Conservation (phyloP, 768 basidiomycete genomes). For the Kwoniella sp. region DNA sequence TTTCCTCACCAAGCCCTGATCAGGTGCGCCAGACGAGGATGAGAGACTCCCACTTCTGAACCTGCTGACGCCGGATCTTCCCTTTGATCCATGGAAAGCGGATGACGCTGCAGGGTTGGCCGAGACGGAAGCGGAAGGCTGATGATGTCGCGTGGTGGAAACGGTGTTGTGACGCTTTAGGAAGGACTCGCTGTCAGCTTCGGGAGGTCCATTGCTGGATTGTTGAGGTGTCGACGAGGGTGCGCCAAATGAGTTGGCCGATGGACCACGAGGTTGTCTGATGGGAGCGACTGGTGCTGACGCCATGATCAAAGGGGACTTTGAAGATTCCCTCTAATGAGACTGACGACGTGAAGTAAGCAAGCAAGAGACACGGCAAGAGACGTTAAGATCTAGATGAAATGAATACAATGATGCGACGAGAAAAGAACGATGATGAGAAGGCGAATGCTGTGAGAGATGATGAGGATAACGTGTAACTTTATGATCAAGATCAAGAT, state of each 20-base stretch:
- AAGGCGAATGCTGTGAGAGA: neutral
- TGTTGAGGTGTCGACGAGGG: slow-evolving; percentile 16
- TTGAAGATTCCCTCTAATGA: neutral
- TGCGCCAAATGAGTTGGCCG: slow-evolving; percentile 38
- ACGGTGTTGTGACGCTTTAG: slow-evolving; percentile 43
- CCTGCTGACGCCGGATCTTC: slow-evolving; percentile 21
- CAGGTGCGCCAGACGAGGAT: slow-evolving; percentile 26
- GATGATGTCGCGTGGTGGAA: slow-evolving; percentile 31
- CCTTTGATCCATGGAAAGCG: slow-evolving; percentile 39
- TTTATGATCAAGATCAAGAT: slow-evolving; percentile 97
- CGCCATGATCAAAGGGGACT: slow-evolving; percentile 16
- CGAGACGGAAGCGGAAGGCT: slow-evolving; percentile 42
- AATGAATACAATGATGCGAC: neutral
- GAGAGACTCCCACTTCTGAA: slow-evolving; percentile 47
- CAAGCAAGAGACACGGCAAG: neutral
- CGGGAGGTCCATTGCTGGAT: slow-evolving; percentile 29
- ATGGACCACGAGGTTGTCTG: slow-evolving; percentile 47
- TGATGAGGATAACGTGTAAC: neutral
- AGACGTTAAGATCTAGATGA: slow-evolving; percentile 1
- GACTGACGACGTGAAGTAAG: neutral
- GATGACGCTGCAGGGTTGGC: slow-evolving; percentile 36
- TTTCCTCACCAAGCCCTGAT: slow-evolving; percentile 27
- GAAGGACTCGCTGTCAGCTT: slow-evolving; percentile 39
- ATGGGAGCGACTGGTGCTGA: slow-evolving; percentile 35
- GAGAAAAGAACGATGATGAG: neutral